A percentile compares a stretch with the other conserved stretches of the same genome.
phyloP scores from a whole-genome alignment of 2,329 filamentous ascomycete genomes.

The Fusarium sambucinum region DNA sequence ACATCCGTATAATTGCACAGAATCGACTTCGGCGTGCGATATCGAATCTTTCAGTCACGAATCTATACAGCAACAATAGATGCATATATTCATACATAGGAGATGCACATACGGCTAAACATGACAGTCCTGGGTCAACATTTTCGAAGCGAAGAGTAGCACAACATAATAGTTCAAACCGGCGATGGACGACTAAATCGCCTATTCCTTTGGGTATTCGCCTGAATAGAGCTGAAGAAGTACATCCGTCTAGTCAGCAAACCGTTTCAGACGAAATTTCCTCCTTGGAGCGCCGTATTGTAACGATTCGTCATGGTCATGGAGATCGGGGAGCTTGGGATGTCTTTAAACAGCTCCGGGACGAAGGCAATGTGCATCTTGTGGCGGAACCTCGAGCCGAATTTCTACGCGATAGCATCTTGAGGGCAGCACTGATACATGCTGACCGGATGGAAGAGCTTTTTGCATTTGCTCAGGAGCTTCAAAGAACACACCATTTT shows the following conservation, averaged over 20 bases:
- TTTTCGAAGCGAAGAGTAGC: slow-evolving; percentile 1
- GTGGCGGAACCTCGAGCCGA: slow-evolving; percentile 44
- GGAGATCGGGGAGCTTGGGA: slow-evolving; percentile 48
- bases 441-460: slow-evolving; percentile 45
- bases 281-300: slow-evolving; percentile 40
- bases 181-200: slow-evolving; percentile 23
- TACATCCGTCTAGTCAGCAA: neutral
- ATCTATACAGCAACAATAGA: slow-evolving; percentile 6
- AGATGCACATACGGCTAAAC: slow-evolving; percentile 5
- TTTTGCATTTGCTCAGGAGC: slow-evolving; percentile 48
- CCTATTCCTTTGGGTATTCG: slow-evolving; percentile 26
- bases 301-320: slow-evolving; percentile 34
- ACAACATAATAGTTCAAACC: slow-evolving; percentile 30
- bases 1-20: slow-evolving; percentile 11
- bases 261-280: slow-evolving; percentile 23
- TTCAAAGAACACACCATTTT: slow-evolving; percentile 54
- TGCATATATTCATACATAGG: slow-evolving; percentile 19
- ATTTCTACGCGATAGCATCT: slow-evolving; percentile 48
- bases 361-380: slow-evolving; percentile 30
- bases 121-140: slow-evolving; percentile 16
- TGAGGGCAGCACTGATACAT: slow-evolving; percentile 48
- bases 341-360: slow-evolving; percentile 43
- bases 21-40: slow-evolving; percentile 32
- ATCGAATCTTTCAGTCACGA: slow-evolving; percentile 25
- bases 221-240: neutral